phyloP scores from a whole-genome alignment of 2,329 filamentous ascomycete genomes.

The Pleurostoma richardsiae region DNA sequence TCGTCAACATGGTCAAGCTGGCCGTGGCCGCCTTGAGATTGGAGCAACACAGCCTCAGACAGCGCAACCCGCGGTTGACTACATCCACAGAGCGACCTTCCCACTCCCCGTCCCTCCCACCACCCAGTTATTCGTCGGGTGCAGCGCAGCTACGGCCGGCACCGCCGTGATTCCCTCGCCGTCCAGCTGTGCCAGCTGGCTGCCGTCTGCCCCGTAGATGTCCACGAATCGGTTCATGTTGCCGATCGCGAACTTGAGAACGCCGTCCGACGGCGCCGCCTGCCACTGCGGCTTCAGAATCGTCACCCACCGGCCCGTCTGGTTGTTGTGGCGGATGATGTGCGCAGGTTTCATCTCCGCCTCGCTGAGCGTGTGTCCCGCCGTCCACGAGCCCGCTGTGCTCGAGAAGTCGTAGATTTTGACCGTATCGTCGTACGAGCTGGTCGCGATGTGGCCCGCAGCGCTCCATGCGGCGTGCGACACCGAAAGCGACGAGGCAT shows the following conservation, averaged over 20 bases:
- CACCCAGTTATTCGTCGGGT: conserved; percentile 85
- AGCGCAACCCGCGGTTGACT: conserved; percentile 11
- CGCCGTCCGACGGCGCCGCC: conserved; percentile 65
- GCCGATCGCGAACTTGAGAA: conserved; percentile 85
- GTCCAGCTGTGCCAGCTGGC: conserved; percentile 82
- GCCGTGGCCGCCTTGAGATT: no score
- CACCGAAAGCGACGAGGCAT: conserved; percentile 77
- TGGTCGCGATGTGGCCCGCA: conserved; percentile 81
- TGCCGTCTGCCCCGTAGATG: conserved; percentile 74
- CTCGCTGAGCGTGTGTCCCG: conserved; percentile 51
- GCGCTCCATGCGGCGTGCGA: conserved; percentile 89
- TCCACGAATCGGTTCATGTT: conserved; percentile 99
- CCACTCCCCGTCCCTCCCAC: conserved; percentile 88
- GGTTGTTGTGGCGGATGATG: conserved; percentile 81
- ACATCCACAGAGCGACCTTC: conserved; percentile 90
- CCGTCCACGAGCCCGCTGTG: conserved; percentile 49
- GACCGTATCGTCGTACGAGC: conserved; percentile 90
- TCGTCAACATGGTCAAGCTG: neutral
- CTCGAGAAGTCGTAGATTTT: conserved; percentile 81
- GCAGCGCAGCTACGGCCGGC: conserved; percentile 86
- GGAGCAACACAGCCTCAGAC: neutral
- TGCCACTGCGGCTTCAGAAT: conserved; percentile 87
- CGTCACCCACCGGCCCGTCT: conserved; percentile 91
- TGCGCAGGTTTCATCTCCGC: conserved; percentile 64
- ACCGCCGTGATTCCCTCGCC: conserved; percentile 92